A percentile compares a stretch with the other conserved stretches of the same genome.
Conservation (phyloP, 352 stramenopile species). For the Pythium coloratum region DNA sequence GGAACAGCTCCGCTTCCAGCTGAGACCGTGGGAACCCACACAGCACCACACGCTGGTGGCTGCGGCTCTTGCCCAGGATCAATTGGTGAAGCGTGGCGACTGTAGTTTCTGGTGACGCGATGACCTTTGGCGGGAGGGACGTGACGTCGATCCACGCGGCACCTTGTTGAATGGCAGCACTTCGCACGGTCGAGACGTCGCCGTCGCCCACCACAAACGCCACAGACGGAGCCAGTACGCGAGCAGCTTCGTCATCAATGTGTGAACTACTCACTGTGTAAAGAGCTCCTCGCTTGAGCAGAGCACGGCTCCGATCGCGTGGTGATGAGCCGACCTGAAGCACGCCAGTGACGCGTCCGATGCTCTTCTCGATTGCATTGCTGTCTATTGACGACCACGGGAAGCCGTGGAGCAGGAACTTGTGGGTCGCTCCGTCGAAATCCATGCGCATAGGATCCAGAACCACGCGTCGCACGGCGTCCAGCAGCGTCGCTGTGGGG, state of each 20-base stretch:
- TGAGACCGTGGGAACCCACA: constrained; percentile 16
- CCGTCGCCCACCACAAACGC: constrained; percentile 12
- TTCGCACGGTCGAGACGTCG: neutral
- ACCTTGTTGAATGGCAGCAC: neutral
- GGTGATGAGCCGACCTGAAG: constrained; percentile 7
- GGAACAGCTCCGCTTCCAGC: constrained; percentile 10
- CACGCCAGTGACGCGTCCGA: constrained; percentile 26
- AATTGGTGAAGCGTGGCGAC: constrained; percentile 3
- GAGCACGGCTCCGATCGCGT: neutral
- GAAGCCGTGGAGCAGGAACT: constrained; percentile 50
- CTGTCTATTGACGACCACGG: constrained; percentile 32
- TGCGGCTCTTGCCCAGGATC: constrained; percentile 1
- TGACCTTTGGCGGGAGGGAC: neutral
- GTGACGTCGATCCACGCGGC: constrained; percentile 14
- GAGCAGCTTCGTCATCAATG: neutral
- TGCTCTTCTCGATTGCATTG: constrained; percentile 30
- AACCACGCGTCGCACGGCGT: constrained; percentile 23
- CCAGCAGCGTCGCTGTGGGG: constrained; percentile 26
- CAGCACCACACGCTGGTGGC: constrained; percentile 13
- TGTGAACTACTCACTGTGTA: neutral
- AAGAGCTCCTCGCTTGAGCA: constrained; percentile 15
- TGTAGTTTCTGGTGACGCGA: neutral
- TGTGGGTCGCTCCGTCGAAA: constrained; percentile 22
- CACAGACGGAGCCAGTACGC: constrained; percentile 13
- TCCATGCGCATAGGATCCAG: constrained; percentile 9